phyloP scores from a whole-genome alignment of 1,139 yeast species.

The Blastobotrys capitulatus region DNA sequence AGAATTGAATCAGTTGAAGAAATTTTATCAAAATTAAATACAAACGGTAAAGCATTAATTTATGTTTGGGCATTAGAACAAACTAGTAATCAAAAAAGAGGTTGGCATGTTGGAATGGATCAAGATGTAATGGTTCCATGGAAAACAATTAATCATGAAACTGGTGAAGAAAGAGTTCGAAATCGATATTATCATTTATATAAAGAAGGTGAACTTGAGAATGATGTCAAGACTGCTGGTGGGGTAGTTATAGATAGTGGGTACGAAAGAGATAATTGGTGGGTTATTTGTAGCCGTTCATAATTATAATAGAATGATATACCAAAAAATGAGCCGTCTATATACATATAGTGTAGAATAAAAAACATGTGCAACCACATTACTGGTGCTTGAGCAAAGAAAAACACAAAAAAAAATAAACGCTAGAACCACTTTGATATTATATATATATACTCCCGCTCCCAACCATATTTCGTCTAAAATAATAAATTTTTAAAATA shows the following conservation, averaged over 20 bases:
- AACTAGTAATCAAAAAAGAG: conserved; percentile 66
- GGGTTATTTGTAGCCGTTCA: conserved; percentile 44
- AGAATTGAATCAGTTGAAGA: conserved; percentile 68
- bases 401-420: no score
- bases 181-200: conserved; percentile 88
- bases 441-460: neutral
- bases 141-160: conserved; percentile 45
- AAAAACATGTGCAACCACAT: no score
- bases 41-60: conserved; percentile 65
- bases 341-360: no score
- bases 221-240: conserved; percentile 64
- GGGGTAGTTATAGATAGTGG: conserved; percentile 64
- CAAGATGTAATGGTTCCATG: conserved; percentile 96
- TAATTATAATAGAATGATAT: neutral
- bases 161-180: conserved; percentile 45
- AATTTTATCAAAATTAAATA: conserved; percentile 53
- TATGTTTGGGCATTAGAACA: conserved; percentile 98
- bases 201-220: conserved; percentile 71
- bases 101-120: conserved; percentile 83
- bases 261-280: conserved; percentile 94
- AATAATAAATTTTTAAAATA: no score
- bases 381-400: no score
- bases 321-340: neutral
- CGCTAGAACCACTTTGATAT: neutral
- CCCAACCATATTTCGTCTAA: no score